A percentile compares a stretch with the other conserved stretches of the same genome.
Evolutionary conservation across 2,329 filamentous ascomycete species (phyloP).

Genomic region (Nemania diffusa): DNA sequence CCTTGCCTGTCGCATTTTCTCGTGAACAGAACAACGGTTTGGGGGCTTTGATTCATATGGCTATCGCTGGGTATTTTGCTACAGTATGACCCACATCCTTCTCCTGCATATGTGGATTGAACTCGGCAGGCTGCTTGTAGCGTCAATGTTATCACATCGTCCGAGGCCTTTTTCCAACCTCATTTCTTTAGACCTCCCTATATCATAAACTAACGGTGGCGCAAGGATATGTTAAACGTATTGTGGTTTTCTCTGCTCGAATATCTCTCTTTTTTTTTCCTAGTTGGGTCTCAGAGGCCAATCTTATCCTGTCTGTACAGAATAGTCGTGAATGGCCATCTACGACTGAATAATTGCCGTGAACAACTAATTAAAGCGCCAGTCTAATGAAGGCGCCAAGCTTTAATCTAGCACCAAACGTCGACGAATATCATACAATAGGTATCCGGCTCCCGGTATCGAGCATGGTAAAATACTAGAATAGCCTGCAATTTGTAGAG

Average conservation of each 20-base stretch:
- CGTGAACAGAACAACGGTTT: slow-evolving; percentile 15
- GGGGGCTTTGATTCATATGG: slow-evolving; percentile 22
- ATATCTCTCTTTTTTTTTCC: neutral
- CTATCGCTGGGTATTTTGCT: slow-evolving; percentile 21
- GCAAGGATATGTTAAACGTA: slow-evolving; percentile 31
- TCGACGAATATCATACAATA: slow-evolving; percentile 27
- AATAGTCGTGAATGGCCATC: neutral
- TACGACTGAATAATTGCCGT: slow-evolving; percentile 9
- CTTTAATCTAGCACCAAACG: slow-evolving; percentile 22
- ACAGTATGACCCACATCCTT: slow-evolving; percentile 1
- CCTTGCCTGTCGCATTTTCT: neutral
- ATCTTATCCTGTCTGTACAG: slow-evolving; percentile 3
- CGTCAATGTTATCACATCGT: neutral
- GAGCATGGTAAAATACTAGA: neutral
- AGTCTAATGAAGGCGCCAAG: slow-evolving; percentile 27
- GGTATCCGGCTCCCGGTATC: neutral
- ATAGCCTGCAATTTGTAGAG: slow-evolving; percentile 1
- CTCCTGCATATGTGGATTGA: slow-evolving; percentile 1
- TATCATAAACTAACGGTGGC: slow-evolving; percentile 20
- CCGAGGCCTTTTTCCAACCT: slow-evolving; percentile 1
- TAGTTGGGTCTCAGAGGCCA: slow-evolving; percentile 3
- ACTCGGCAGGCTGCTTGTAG: neutral
- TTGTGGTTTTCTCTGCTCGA: slow-evolving; percentile 18
- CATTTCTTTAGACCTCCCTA: slow-evolving; percentile 6
- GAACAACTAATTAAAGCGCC: slow-evolving; percentile 25